Conservation (phyloP, 495 filamentous ascomycete species). For the Pyrenula aspistea region DNA sequence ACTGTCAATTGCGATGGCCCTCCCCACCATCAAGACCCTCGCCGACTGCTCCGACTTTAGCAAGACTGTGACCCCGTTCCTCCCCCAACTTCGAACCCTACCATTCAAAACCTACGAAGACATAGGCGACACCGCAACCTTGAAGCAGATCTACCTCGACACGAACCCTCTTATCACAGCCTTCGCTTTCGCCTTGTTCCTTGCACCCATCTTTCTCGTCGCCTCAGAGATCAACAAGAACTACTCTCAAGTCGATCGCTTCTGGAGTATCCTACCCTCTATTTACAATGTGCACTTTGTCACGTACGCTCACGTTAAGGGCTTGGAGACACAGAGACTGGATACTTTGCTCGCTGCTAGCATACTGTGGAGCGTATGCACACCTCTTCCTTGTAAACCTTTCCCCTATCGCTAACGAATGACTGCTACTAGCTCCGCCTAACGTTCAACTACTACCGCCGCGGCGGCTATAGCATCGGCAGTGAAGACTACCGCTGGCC, state of each 20-base stretch:
- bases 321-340: conserved; percentile 58
- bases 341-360: conserved; percentile 64
- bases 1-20: conserved; percentile 40
- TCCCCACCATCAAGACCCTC: conserved; percentile 57
- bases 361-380: conserved; percentile 68
- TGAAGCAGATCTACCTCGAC: conserved; percentile 59
- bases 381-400: neutral
- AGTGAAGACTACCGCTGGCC: conserved; percentile 91
- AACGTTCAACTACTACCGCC: conserved; percentile 96
- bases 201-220: conserved; percentile 59
- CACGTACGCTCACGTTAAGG: conserved; percentile 62
- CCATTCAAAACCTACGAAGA: conserved; percentile 48
- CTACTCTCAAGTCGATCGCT: conserved; percentile 86
- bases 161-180: conserved; percentile 82
- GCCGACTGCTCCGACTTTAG: conserved; percentile 61
- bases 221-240: conserved; percentile 77
- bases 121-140: conserved; percentile 39
- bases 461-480: conserved; percentile 79
- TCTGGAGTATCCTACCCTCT: conserved; percentile 82
- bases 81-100: conserved; percentile 65
- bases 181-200: conserved; percentile 54
- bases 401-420: conserved; percentile 2
- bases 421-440: conserved; percentile 48
- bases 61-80: conserved; percentile 59
- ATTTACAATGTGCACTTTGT: conserved; percentile 83